Base-by-base conservation (phyloP, 441 rosid genomes). In the Syzygium syzygioides region DNA sequence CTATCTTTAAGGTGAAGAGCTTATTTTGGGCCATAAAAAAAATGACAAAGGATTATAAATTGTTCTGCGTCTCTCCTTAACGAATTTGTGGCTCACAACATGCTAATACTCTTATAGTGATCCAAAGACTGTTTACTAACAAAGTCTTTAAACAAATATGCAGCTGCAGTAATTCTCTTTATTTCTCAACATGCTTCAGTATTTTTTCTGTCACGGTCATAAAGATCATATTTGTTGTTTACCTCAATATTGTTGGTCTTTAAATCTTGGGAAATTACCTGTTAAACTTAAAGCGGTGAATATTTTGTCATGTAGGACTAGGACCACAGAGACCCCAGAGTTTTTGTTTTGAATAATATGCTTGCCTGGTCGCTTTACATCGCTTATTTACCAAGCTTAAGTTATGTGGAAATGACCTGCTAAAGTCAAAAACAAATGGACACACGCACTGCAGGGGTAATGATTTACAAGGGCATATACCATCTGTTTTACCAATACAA, bases 401-500 rank as follows among this genome's bases (percentile, higher is more conserved):
- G 18, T 68, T 34, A 32, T 19, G 79, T 4, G 48, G 79, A 34
- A 68, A 34, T 34, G 80, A 68, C 48, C 28, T 34, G 48, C 28
- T 19, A 19, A 37, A 71, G 7, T 34, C 19, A 48, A 48, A n/a
- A 28, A 64, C 53, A 48, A 26, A 18, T 25, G 50, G 79, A 41
- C 37, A 18, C 28, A 17, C 25, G 28, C 45, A 23, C 30, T 86
- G 89, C 93, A 96, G 98, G 96, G 55, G 94, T 95, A 9, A 93
- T 94, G 97, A 89, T 95, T 85, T 95, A 96, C 95, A 95, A 94
- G 86, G 99, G 98, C 89, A 66, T 95, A 20, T 96, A 96, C 91
- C 99, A 97, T 88, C 86, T 97, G 25, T 97, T 97, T 92, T 97
- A 95, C 90, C 99, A 96, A 89, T 96, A 92, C 92, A 97, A 96